phyloP scores from a whole-genome alignment of 108 stramenopile species.

The Schizochytrium sp. region DNA sequence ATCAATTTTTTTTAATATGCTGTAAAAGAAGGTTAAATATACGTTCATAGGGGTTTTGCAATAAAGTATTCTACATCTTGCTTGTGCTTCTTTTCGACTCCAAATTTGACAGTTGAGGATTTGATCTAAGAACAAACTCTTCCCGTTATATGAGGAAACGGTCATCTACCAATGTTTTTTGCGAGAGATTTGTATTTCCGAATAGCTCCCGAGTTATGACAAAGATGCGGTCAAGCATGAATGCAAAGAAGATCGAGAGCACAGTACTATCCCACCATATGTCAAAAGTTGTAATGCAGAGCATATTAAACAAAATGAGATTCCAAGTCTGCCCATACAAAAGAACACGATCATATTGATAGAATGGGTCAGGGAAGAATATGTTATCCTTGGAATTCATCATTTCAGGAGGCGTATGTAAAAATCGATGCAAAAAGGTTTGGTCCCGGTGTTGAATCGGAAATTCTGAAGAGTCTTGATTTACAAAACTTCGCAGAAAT shows the following conservation, averaged over 20 bases:
- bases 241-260: slow-evolving; percentile 74
- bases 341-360: slow-evolving; percentile 63
- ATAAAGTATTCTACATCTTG: too few species aligned
- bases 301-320: slow-evolving; percentile 78
- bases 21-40: too few species aligned
- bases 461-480: slow-evolving; percentile 63
- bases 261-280: slow-evolving; percentile 75
- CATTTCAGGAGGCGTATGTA: slow-evolving; percentile 64
- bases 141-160: slow-evolving; percentile 75
- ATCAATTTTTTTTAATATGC: too few species aligned
- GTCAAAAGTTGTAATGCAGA: slow-evolving; percentile 78
- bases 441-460: background rate
- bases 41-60: too few species aligned
- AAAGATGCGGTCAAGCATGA: slow-evolving; percentile 74
- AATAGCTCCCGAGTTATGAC: slow-evolving; percentile 65
- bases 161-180: slow-evolving; percentile 78
- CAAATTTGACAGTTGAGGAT: too few species aligned
- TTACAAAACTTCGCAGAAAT: slow-evolving; percentile 72
- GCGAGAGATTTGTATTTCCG: slow-evolving; percentile 76
- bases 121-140: background rate
- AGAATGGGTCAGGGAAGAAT: slow-evolving; percentile 76
- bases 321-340: slow-evolving; percentile 80
- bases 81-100: too few species aligned
- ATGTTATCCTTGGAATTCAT: slow-evolving; percentile 71
- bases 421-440: slow-evolving; percentile 24